These are phyloP conservation scores for Micractinium sp. DNA, from an alignment of 139 green algal species.

Conservation along the genomic window DNA sequence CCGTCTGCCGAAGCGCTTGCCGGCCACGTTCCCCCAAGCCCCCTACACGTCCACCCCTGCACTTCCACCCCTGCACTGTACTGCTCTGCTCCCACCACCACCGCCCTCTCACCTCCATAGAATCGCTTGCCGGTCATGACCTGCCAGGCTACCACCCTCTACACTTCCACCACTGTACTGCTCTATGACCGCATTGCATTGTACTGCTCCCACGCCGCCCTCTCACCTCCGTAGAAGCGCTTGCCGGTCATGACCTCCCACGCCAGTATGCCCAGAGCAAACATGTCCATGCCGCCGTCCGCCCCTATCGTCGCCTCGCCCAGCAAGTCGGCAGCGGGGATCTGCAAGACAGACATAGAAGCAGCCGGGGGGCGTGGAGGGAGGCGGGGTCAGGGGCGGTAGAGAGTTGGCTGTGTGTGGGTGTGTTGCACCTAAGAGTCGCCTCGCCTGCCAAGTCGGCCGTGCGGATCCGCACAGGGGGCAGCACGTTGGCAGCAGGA, in stretches of 20 bases:
- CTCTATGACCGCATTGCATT: no score
- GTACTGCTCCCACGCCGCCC: no score
- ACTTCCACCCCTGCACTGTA: no score
- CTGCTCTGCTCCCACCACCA: no score
- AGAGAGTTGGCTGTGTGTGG: no score
- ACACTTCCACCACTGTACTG: no score
- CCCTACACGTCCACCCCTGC: not conserved
- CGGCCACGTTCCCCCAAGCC: not conserved
- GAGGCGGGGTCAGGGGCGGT: not conserved
- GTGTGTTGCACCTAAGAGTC: not conserved
- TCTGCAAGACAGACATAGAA: not conserved
- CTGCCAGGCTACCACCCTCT: not conserved
- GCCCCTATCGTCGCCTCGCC: conserved; percentile 16
- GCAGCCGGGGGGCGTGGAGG: not conserved
- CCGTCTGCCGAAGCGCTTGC: not conserved
- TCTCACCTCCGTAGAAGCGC: conserved; percentile 26
- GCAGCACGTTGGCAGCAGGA: no score
- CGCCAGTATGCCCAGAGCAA: conserved; percentile 24
- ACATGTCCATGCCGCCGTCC: conserved; percentile 28
- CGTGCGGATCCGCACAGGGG: no score
- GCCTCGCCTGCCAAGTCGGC: no score
- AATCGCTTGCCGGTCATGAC: not conserved
- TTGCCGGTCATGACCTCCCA: conserved; percentile 38
- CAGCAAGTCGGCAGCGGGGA: conserved; percentile 15
- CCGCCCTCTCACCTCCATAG: not conserved